Conservation (phyloP, 139 green algal genomes). For the Choricystis sp. region DNA sequence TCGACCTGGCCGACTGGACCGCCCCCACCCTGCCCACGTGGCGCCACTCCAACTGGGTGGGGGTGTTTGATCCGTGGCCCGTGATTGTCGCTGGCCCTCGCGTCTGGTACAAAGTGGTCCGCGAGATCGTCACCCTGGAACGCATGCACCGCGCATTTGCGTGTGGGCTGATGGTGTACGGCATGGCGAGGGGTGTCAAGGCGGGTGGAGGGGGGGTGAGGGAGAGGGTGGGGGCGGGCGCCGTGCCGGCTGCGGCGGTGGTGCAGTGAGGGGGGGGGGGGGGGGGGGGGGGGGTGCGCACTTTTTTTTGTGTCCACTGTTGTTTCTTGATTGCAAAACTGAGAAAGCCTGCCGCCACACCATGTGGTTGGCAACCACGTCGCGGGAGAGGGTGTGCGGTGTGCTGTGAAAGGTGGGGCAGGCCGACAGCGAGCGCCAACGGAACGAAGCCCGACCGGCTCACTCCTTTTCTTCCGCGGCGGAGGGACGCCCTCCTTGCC, state of each 20-base stretch:
- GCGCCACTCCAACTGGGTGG: slow-evolving; percentile 88
- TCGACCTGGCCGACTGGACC: slow-evolving; percentile 64
- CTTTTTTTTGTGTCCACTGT: no score
- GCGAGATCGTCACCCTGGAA: slow-evolving; percentile 84
- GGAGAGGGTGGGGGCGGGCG: background rate
- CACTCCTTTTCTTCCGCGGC: no score
- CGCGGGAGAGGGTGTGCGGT: no score
- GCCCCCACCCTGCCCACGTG: slow-evolving; percentile 65
- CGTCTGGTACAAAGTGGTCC: slow-evolving; percentile 69
- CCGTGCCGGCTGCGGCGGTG: background rate
- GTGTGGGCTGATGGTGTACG: slow-evolving; percentile 54
- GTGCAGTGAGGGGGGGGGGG: background rate
- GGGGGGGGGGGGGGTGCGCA: background rate
- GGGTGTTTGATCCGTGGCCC: slow-evolving; percentile 81
- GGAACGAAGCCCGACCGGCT: no score
- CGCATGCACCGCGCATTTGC: slow-evolving; percentile 85
- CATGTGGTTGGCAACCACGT: no score
- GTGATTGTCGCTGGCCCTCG: slow-evolving; percentile 66
- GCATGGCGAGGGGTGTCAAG: slow-evolving; percentile 24
- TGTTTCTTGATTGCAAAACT: no score
- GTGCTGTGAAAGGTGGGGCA: no score
- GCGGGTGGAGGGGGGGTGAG: background rate
- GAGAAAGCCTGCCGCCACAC: no score
- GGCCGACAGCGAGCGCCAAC: no score
- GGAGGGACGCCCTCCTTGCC: no score